Evolutionary conservation across 371 early-diverging fungal genomes (phyloP).

Genomic region (Funneliformis caledonium): DNA sequence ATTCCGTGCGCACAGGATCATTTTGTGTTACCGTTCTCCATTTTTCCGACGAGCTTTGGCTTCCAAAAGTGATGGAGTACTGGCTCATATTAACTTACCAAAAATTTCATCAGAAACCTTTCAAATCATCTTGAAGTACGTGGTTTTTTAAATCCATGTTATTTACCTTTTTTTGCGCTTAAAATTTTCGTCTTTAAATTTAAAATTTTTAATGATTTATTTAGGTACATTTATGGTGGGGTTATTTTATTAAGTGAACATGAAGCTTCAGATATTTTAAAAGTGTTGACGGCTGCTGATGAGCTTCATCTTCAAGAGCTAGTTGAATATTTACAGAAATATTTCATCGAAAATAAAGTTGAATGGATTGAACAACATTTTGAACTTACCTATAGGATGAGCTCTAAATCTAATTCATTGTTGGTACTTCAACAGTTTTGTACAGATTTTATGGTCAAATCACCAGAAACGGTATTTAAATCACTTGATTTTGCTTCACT

Average conservation of each 20-base stretch:
- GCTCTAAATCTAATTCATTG: neutral
- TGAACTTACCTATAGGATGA: neutral
- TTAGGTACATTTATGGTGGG: slow-evolving; percentile 19
- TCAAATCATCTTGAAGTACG: too few species aligned
- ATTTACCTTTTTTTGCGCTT: too few species aligned
- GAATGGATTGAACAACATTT: neutral
- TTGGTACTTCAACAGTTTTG: neutral
- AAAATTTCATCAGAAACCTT: too few species aligned
- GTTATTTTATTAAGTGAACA: neutral
- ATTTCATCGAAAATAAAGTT: neutral
- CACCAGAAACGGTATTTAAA: slow-evolving; percentile 16
- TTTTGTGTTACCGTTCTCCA: too few species aligned
- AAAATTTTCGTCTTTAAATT: neutral
- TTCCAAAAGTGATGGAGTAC: too few species aligned
- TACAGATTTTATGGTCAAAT: neutral
- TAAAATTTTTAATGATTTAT: neutral
- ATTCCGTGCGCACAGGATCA: too few species aligned
- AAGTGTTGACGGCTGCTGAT: neutral
- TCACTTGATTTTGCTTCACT: slow-evolving; percentile 12
- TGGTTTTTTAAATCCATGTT: too few species aligned
- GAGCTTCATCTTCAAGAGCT: neutral
- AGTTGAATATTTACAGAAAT: neutral
- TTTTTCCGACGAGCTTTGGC: too few species aligned
- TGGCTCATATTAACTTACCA: too few species aligned
- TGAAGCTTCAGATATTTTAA: neutral